Conservation (phyloP, 2,329 filamentous ascomycete genomes). For the Ophiosphaerella narmari region DNA sequence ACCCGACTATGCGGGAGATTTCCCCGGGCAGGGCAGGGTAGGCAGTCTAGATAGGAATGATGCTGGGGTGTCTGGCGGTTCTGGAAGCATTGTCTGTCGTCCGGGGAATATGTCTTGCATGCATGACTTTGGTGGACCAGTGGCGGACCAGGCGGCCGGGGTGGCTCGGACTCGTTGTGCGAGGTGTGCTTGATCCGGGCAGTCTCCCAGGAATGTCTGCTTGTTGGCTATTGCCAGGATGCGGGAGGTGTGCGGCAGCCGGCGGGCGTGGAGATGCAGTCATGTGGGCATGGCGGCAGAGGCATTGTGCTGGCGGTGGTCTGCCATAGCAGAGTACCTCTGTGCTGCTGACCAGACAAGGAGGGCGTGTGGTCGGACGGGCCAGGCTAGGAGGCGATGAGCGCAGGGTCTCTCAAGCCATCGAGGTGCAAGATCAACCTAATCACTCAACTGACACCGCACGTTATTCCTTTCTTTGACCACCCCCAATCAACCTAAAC, state of each 20-base stretch:
- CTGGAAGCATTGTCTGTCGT: conserved; percentile 21
- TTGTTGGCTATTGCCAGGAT: not conserved
- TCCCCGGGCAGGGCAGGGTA: too few species aligned
- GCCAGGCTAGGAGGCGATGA: not conserved
- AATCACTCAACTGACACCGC: conserved; percentile 33
- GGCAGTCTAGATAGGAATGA: not conserved
- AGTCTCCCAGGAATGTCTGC: conserved; percentile 12
- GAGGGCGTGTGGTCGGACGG: conserved; percentile 5
- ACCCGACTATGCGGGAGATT: too few species aligned
- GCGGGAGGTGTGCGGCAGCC: too few species aligned
- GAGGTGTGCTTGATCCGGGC: conserved; percentile 14
- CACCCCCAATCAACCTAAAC: conserved; percentile 46
- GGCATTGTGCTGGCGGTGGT: too few species aligned
- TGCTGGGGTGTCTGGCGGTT: conserved; percentile 15
- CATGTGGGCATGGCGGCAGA: too few species aligned
- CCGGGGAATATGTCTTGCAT: conserved; percentile 23
- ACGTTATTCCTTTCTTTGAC: conserved; percentile 39
- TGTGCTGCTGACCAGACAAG: conserved; percentile 1
- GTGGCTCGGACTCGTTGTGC: conserved; percentile 11
- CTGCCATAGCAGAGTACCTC: not conserved
- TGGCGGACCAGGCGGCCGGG: conserved; percentile 11
- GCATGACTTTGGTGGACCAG: conserved; percentile 7
- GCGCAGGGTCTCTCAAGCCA: conserved; percentile 6
- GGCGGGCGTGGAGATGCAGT: too few species aligned
- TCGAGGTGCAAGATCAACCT: conserved; percentile 17